phyloP scores from a whole-genome alignment of 345 rosid species.

The Bruguiera parviflora region DNA sequence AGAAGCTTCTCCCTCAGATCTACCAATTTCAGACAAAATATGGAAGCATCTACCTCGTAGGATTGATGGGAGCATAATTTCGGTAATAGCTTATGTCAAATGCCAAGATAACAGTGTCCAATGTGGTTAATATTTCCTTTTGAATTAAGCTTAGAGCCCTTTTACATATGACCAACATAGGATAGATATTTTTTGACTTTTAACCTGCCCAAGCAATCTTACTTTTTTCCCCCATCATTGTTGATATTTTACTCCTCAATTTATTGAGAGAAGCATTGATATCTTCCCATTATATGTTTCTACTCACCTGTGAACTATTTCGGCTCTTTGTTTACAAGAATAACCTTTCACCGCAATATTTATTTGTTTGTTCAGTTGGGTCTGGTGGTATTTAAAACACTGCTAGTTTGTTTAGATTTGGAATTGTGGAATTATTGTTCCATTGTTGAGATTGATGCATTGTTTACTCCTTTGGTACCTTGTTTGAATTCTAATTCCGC shows the following conservation, averaged over 20 bases:
- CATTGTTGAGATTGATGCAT: background rate
- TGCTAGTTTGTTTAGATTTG: background rate
- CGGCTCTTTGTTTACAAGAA: too few species aligned
- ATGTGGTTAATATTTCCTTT: background rate
- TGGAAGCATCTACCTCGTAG: constrained; percentile 61
- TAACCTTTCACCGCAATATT: too few species aligned
- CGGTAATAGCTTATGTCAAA: constrained; percentile 8
- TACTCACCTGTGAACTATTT: too few species aligned
- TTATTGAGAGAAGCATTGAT: too few species aligned
- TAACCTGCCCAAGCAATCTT: too few species aligned
- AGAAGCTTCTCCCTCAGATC: constrained; percentile 46
- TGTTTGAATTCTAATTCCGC: background rate
- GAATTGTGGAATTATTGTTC: background rate
- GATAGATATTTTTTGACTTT: background rate
- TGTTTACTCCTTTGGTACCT: too few species aligned
- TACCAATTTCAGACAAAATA: constrained; percentile 52
- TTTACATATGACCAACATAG: background rate
- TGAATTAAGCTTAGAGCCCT: background rate
- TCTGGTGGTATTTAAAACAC: too few species aligned
- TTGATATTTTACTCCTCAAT: too few species aligned
- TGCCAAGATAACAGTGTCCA: too few species aligned
- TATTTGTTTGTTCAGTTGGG: background rate
- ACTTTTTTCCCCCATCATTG: too few species aligned
- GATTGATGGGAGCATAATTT: constrained; percentile 48
- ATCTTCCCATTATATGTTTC: too few species aligned